Evolutionary conservation across 495 filamentous ascomycete genomes (phyloP), one percentile per base, ranked within the genome.

Genomic region (Neurospora sp.): DNA sequence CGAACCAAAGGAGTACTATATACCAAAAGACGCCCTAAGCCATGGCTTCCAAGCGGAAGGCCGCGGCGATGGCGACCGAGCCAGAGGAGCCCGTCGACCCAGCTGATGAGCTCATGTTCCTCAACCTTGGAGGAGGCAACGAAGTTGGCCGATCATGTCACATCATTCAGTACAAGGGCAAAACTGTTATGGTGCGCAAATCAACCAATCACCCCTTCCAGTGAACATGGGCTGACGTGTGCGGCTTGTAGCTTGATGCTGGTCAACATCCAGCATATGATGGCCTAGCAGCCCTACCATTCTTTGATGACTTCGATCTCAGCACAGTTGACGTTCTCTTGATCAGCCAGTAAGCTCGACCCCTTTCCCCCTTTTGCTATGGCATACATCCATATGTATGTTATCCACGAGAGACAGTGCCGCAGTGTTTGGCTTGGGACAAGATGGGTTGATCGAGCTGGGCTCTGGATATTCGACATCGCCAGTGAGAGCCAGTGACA

Each of bases 221-320:
- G 1, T 10, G 4, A 35, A 6, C 35, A 76, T 16, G 37, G 12
- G 72, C 76, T 82, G 59, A 80, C 74, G 6, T 76, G 3, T 69
- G 1, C 69, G 35, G 38, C 62, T 44, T 76, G 75, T 77, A 96
- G 93, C 92, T 99, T 70, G 96, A 99, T 85, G 96, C 96, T 54
- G 96, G 96, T 16, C 93, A 97, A 83, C 96, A 98, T 77, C 94
- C 96, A 48, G 96, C 93, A n/a, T 97, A 97, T 79, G 95, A 98
- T 75, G 96, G 96, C 9, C 90, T 98, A 70, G 92, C 94, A 18
- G 92, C 93, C 44, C 89, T 99, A 10, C 96, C 96, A 0, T 99
- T 97, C 85, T 99, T 97, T 79, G 96, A 99, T 80, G 94, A 99
- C 78, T 99, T 98, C 80, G 96, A 99, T 80, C 85, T 99, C 40